Conservation (phyloP, 2,329 filamentous ascomycete species). For the Albophoma yamanashiensis region DNA sequence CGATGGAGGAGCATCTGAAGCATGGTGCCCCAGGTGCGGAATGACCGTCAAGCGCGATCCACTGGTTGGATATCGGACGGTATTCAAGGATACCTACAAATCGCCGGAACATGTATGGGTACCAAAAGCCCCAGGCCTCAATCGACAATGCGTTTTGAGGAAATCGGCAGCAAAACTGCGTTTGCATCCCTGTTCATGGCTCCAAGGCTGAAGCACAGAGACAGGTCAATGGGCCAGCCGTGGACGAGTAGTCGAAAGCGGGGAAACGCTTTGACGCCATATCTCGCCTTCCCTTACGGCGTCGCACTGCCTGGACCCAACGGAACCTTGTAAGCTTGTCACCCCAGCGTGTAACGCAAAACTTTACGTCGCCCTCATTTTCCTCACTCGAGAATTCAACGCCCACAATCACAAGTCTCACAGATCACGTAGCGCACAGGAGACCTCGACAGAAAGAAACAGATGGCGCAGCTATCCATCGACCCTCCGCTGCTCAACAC, state of each 20-base stretch:
- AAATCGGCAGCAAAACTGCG: too few relatives aligned
- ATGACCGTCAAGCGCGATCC: too few relatives aligned
- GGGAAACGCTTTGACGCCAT: neutral
- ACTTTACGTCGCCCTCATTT: neutral
- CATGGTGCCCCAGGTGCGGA: neutral
- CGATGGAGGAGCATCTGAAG: neutral
- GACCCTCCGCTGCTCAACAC: slow-evolving; percentile 62
- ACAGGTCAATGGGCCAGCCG: too few relatives aligned
- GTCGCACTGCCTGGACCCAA: too few relatives aligned
- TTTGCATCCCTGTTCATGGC: too few relatives aligned
- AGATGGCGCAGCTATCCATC: slow-evolving; percentile 30
- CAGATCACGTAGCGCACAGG: neutral
- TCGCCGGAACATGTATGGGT: too few relatives aligned
- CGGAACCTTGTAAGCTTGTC: neutral
- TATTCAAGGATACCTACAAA: too few relatives aligned
- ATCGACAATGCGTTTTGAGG: too few relatives aligned
- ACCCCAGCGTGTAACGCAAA: neutral
- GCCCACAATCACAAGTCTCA: neutral
- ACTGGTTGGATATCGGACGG: too few relatives aligned
- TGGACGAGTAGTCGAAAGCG: neutral
- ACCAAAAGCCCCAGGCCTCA: too few relatives aligned
- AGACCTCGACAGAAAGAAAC: neutral
- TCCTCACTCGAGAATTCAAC: neutral
- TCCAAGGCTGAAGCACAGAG: too few relatives aligned
- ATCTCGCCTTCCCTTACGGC: neutral